phyloP scores from a whole-genome alignment of 2,329 filamentous ascomycete genomes.

The Cladosporium sp. region DNA sequence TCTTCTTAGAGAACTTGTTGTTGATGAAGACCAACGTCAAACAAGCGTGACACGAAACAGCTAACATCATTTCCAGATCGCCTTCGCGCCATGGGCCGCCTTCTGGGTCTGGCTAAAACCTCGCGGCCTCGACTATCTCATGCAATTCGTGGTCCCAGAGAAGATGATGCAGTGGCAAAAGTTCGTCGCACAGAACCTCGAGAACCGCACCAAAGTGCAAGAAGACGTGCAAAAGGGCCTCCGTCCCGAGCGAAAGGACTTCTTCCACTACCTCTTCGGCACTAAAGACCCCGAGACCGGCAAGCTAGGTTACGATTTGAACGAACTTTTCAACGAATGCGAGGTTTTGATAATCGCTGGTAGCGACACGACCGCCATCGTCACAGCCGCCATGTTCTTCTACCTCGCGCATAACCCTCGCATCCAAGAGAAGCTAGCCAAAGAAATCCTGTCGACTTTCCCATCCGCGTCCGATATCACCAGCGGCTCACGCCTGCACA shows the following conservation, averaged over 20 bases:
- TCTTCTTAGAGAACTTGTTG: background rate
- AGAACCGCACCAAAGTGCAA: slow-evolving; percentile 42
- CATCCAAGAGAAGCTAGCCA: slow-evolving; percentile 30
- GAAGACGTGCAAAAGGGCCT: slow-evolving; percentile 22
- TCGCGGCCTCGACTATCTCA: slow-evolving; percentile 39
- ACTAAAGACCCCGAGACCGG: slow-evolving; percentile 29
- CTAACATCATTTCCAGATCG: slow-evolving; percentile 4
- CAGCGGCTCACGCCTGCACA: slow-evolving; percentile 32
- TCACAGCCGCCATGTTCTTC: slow-evolving; percentile 34
- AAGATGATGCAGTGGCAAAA: slow-evolving; percentile 43
- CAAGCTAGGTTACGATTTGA: slow-evolving; percentile 20
- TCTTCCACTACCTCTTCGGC: slow-evolving; percentile 30
- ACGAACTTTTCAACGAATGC: slow-evolving; percentile 26
- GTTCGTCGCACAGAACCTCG: slow-evolving; percentile 43
- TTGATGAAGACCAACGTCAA: background rate
- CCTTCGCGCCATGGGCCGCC: slow-evolving; percentile 22
- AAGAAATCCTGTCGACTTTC: slow-evolving; percentile 38
- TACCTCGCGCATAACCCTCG: slow-evolving; percentile 33
- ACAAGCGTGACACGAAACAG: background rate
- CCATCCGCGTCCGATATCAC: slow-evolving; percentile 30
- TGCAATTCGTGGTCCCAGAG: slow-evolving; percentile 44
- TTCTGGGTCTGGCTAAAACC: slow-evolving; percentile 26
- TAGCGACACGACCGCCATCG: slow-evolving; percentile 33
- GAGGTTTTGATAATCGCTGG: slow-evolving; percentile 28
- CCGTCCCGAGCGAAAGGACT: slow-evolving; percentile 34